Conservation (phyloP, 1,284 basidiomycete species). For the Cystobasidium slooffiae region DNA sequence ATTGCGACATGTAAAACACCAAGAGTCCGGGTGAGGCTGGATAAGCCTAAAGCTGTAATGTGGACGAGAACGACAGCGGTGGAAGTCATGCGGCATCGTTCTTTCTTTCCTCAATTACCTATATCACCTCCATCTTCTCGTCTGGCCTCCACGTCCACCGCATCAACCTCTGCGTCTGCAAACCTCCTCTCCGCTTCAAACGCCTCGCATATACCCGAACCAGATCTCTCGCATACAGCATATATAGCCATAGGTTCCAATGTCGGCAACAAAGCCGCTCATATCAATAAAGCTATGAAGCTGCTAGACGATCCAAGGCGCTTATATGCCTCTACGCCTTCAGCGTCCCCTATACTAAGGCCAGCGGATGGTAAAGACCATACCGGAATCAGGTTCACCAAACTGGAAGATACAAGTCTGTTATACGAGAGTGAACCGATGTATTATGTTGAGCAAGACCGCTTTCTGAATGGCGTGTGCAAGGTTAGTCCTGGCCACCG, state of each 20-base stretch:
- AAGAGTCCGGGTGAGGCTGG: constrained; percentile 33
- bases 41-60: constrained; percentile 42
- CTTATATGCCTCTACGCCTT: constrained; percentile 44
- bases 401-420: constrained; percentile 79
- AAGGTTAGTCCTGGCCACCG: constrained; percentile 64
- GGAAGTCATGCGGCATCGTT: constrained; percentile 34
- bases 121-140: neutral
- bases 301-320: constrained; percentile 42
- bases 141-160: neutral
- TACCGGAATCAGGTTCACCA: constrained; percentile 54
- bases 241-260: constrained; percentile 83
- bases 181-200: constrained; percentile 15
- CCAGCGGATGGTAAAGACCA: constrained; percentile 38
- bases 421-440: constrained; percentile 93
- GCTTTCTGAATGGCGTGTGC: constrained; percentile 88
- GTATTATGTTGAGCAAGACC: constrained; percentile 89
- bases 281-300: constrained; percentile 76
- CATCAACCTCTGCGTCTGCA: no score
- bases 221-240: constrained; percentile 42
- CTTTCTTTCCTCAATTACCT: constrained; percentile 25
- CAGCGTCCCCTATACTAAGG: constrained; percentile 44
- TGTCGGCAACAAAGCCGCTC: constrained; percentile 79
- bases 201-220: neutral
- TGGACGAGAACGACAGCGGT: constrained; percentile 43
- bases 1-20: constrained; percentile 23